Evolutionary conservation across 306 rosid species (phyloP).

Genomic region (Quercus agrifolia): DNA sequence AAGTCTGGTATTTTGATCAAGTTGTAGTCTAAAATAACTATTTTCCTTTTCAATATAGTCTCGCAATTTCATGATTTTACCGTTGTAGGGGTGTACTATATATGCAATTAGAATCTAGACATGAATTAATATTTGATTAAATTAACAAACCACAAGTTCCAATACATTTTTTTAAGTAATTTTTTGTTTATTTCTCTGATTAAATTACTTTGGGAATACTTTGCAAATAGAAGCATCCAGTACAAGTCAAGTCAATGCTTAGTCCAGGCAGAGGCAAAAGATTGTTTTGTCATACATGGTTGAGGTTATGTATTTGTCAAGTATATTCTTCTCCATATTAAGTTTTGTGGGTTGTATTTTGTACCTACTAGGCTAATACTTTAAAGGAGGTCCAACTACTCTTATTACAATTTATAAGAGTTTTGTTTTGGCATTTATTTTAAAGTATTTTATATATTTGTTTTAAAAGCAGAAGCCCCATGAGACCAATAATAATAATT

Average conservation of each 20-base stretch:
- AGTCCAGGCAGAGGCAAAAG: background rate
- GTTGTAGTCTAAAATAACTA: background rate
- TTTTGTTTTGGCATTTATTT: no score
- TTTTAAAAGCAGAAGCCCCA: no score
- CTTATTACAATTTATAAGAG: no score
- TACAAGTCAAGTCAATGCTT: conserved; percentile 1
- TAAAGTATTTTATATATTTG: no score
- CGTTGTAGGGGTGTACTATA: conserved; percentile 26
- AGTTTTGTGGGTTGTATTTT: no score
- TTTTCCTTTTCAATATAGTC: background rate
- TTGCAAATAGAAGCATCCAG: conserved; percentile 6
- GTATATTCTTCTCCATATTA: background rate
- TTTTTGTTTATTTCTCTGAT: background rate
- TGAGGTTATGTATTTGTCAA: background rate
- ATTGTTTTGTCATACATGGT: background rate
- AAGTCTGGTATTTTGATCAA: no score
- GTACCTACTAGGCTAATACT: no score
- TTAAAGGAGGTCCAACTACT: no score
- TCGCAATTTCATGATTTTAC: conserved; percentile 22
- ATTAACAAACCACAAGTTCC: conserved; percentile 9
- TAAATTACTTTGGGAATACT: conserved; percentile 3
- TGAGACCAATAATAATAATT: no score
- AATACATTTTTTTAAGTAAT: background rate
- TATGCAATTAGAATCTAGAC: conserved; percentile 1
- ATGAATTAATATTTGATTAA: conserved; percentile 18